Evolutionary conservation across 2,329 filamentous ascomycete genomes (phyloP).

Genomic region (Pseudogymnoascus sp.): DNA sequence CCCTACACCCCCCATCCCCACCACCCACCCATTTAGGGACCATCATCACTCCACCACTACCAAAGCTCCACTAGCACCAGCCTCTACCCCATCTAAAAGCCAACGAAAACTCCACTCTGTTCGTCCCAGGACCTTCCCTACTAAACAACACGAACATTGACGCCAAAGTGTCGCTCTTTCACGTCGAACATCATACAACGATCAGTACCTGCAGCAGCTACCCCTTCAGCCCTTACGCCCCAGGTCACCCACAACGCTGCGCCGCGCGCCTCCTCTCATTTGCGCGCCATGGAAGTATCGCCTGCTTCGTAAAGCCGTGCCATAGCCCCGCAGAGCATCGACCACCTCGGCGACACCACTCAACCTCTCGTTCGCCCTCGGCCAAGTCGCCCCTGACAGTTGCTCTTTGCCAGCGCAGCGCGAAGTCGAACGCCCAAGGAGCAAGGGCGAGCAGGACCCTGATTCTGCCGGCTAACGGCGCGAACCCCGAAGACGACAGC

Average conservation of each 20-base stretch:
- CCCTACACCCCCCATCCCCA: background rate
- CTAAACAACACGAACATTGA: slow-evolving; percentile 4
- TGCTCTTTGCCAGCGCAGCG: background rate
- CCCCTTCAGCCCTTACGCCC: background rate
- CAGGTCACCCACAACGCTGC: background rate
- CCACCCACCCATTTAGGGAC: background rate
- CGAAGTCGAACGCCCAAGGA: background rate
- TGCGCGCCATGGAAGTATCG: slow-evolving; percentile 6
- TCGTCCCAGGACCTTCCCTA: slow-evolving; percentile 1
- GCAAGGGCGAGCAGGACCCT: background rate
- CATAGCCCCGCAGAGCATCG: slow-evolving; percentile 7
- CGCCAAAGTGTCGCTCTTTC: background rate
- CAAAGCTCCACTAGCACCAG: background rate
- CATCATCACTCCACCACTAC: background rate
- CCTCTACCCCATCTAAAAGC: slow-evolving; percentile 6
- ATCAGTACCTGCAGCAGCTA: background rate
- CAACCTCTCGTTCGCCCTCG: background rate
- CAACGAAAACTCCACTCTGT: slow-evolving; percentile 5
- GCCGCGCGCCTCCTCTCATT: background rate
- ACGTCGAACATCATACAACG: background rate
- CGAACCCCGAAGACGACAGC: background rate
- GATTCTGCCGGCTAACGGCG: slow-evolving; percentile 4
- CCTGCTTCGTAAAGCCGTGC: slow-evolving; percentile 1
- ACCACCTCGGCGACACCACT: background rate
- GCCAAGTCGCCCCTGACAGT: background rate